phyloP scores from a whole-genome alignment of 768 basidiomycete species.

The Rhodosporidiobolus sp. region DNA sequence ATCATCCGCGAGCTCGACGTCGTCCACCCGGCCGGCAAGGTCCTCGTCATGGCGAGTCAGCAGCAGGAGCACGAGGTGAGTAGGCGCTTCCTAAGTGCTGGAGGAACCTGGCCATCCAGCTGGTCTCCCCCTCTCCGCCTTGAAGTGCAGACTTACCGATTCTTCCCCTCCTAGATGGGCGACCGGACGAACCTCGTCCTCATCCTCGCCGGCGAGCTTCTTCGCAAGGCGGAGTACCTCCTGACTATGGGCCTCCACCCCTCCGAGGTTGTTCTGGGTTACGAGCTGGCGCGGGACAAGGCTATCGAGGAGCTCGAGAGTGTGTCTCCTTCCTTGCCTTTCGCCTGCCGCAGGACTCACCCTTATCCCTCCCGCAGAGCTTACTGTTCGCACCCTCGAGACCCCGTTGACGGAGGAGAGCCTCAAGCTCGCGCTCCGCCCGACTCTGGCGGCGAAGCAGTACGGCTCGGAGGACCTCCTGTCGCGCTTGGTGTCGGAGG shows the following conservation, averaged over 20 bases:
- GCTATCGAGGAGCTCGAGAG: constrained; percentile 84
- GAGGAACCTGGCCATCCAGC: not conserved
- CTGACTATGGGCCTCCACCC: constrained; percentile 96
- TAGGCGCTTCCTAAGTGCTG: not conserved
- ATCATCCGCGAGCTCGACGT: constrained; percentile 98
- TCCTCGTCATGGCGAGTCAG: constrained; percentile 98
- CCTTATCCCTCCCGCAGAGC: constrained; percentile 50
- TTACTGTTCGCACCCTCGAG: constrained; percentile 67
- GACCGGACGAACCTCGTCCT: constrained; percentile 94
- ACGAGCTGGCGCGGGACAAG: constrained; percentile 82
- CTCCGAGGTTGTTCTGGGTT: constrained; percentile 90
- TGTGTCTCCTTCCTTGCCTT: constrained; percentile 52
- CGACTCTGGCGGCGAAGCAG: constrained; percentile 94
- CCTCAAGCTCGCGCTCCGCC: constrained; percentile 73
- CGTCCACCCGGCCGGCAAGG: constrained; percentile 95
- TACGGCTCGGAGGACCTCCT: constrained; percentile 87
- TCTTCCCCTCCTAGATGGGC: constrained; percentile 66
- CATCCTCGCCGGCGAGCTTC: constrained; percentile 89
- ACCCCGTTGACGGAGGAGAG: constrained; percentile 67
- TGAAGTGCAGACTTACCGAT: not conserved
- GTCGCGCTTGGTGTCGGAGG: constrained; percentile 81
- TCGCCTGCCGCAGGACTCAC: not conserved
- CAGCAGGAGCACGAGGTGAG: constrained; percentile 90
- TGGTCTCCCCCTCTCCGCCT: too few species aligned
- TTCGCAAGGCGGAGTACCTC: constrained; percentile 87